Evolutionary conservation across 208 protist genomes (phyloP).

Genomic region (Trypanosomatidae sp.): DNA sequence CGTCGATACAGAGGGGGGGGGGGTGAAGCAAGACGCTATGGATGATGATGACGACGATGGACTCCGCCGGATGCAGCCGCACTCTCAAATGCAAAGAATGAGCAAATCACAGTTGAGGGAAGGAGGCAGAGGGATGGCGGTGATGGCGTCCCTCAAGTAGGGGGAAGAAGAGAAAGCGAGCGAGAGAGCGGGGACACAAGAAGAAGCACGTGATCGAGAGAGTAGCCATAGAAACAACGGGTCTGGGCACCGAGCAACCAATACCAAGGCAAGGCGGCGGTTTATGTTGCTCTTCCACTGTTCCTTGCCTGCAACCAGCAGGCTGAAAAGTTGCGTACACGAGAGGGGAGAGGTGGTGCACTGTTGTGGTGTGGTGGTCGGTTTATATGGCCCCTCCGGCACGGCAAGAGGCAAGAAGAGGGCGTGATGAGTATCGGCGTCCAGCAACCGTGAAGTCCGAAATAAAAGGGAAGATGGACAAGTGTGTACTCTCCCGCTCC

Average conservation of each 20-base stretch:
- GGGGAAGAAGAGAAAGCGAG: neutral
- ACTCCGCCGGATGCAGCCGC: neutral
- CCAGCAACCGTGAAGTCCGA: neutral
- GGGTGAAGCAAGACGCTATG: neutral
- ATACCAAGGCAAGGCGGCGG: neutral
- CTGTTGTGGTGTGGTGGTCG: neutral
- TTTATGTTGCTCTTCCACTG: neutral
- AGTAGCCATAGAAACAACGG: neutral
- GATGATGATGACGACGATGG: neutral
- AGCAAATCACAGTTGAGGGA: neutral
- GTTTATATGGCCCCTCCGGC: neutral
- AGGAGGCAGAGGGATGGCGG: neutral
- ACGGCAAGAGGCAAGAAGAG: neutral
- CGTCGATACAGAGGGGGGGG: neutral
- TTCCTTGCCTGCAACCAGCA: neutral
- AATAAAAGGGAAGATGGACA: neutral
- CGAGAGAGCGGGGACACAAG: neutral
- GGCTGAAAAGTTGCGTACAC: neutral
- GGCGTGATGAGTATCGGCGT: neutral
- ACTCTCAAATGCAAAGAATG: neutral
- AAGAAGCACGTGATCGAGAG: neutral
- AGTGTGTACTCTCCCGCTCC: neutral
- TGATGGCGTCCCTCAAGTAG: neutral
- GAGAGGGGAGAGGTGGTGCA: neutral
- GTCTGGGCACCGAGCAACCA: neutral